Percentiles rank a stretch among this genome's conserved stretches.
phyloP scores from a whole-genome alignment of 2,329 filamentous ascomycete genomes.

The Fusarium sp. region DNA sequence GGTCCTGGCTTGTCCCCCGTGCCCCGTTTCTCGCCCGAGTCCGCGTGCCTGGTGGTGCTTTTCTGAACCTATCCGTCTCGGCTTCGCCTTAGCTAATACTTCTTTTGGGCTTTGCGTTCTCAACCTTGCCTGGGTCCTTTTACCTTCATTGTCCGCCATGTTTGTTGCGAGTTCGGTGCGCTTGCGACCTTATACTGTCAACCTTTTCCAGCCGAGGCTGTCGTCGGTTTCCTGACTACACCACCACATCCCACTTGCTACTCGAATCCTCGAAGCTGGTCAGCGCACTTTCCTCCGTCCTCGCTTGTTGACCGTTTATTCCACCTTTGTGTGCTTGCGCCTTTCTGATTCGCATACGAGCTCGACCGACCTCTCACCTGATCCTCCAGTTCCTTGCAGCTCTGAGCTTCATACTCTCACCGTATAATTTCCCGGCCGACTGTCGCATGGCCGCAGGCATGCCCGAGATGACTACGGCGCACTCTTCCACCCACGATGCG shows the following conservation, averaged over 20 bases:
- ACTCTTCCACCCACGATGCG: constrained; percentile 44
- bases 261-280: constrained; percentile 17
- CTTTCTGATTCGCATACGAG: constrained; percentile 13
- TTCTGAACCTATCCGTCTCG: constrained; percentile 30
- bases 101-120: constrained; percentile 32
- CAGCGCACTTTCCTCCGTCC: constrained; percentile 16
- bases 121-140: constrained; percentile 16
- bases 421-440: constrained; percentile 5
- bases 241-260: constrained; percentile 25
- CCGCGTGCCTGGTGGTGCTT: constrained; percentile 35
- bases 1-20: constrained; percentile 36
- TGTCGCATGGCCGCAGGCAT: constrained; percentile 21
- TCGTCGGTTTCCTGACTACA: constrained; percentile 39
- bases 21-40: constrained; percentile 40
- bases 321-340: constrained; percentile 13
- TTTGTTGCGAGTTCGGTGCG: constrained; percentile 44
- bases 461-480: constrained; percentile 43
- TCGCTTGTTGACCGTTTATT: constrained; percentile 25
- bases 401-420: constrained; percentile 13
- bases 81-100: constrained; percentile 37
- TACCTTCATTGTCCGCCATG: constrained; percentile 43
- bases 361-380: constrained; percentile 10
- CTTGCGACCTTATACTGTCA: constrained; percentile 45
- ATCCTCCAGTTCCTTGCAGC: constrained; percentile 10
- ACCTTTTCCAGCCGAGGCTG: constrained; percentile 39